These are phyloP conservation scores for Cyberlindnera xishuangbannaensis DNA, from an alignment of 805 yeast genomes.

Conservation along the genomic window DNA sequence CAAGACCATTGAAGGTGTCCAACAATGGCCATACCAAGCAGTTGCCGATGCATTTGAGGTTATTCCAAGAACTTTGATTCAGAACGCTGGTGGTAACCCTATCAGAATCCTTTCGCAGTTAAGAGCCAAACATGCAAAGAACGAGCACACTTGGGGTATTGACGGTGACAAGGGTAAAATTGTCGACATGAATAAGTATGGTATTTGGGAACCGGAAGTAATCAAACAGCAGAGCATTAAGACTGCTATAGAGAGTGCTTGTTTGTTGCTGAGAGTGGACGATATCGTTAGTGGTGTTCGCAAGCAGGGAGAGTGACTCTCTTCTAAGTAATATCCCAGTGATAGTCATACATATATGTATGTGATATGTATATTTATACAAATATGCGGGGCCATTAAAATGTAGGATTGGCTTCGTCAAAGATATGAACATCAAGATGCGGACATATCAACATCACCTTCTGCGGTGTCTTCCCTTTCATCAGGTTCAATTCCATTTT, in stretches of 20 bases:
- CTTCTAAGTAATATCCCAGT: not conserved
- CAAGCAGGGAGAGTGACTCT: constrained; percentile 31
- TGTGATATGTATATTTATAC: no score
- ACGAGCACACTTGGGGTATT: constrained; percentile 78
- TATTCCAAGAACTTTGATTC: constrained; percentile 94
- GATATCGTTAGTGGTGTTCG: constrained; percentile 97
- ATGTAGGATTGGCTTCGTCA: no score
- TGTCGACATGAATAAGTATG: constrained; percentile 92
- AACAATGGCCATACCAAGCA: constrained; percentile 98
- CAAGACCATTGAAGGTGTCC: constrained; percentile 86
- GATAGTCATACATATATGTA: not conserved
- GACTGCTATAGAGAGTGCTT: constrained; percentile 97
- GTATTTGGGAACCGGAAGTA: constrained; percentile 99
- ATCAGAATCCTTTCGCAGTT: constrained; percentile 83
- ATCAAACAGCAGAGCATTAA: constrained; percentile 94
- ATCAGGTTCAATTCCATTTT: no score
- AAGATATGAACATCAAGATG: no score
- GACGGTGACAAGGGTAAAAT: constrained; percentile 94
- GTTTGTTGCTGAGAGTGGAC: constrained; percentile 90
- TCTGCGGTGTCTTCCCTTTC: no score
- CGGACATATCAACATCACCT: constrained; percentile 8
- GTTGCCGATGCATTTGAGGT: constrained; percentile 99
- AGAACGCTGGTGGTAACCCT: constrained; percentile 97
- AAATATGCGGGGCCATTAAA: no score
- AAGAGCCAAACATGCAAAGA: constrained; percentile 95